Evolutionary conservation across 106 monocot genomes (phyloP), one percentile per base, ranked within the genome.

Genomic region (Allium cepa): DNA sequence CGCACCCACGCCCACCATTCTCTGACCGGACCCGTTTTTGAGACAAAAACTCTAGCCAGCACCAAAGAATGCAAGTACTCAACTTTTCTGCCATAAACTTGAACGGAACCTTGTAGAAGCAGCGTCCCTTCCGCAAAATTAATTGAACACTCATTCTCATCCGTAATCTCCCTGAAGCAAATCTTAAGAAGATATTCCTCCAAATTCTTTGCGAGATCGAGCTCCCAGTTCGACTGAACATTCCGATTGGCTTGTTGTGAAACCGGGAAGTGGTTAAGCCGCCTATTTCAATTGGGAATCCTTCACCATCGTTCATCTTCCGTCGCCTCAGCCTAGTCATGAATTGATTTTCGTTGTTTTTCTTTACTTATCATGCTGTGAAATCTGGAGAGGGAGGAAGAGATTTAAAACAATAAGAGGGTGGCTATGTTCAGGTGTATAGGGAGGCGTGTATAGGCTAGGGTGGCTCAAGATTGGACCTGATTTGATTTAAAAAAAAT

Each of bases 91-190:
- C 95, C 88, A 74, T 96, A 96, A 56, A 96, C 91, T 66, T 96
- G 95, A 28, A 91, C 77, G 1, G 95, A 96, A 13, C 95, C 91
- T 71, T 96, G 95, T 15, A 96, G 75, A 36, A 96, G 73, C 61
- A 96, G 56, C 45, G 95, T 91, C 67, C 95, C 95, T 74, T 96
- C 95, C 3, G 95, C 83, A 60, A 96, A 96, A 59, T 96, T 95
- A 49, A 96, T 67, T 36, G 91, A 80, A 27, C 22, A 51, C 13
- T 67, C 66, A n/a, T 76, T 69, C 8, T 91, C 84, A 3, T 76
- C 57, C 47, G 73, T 22, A 55, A 81, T 57, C 73, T 88, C 88
- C 12, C 95, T 91, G 65, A 91, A 88, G 76, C 95, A 96, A 53
- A 96, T 91, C 85, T 80, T 88, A 26, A 91, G 83, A 47, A 96